Conservation (phyloP, 1,139 yeast genomes). For the Yamadazyma buinensis region DNA sequence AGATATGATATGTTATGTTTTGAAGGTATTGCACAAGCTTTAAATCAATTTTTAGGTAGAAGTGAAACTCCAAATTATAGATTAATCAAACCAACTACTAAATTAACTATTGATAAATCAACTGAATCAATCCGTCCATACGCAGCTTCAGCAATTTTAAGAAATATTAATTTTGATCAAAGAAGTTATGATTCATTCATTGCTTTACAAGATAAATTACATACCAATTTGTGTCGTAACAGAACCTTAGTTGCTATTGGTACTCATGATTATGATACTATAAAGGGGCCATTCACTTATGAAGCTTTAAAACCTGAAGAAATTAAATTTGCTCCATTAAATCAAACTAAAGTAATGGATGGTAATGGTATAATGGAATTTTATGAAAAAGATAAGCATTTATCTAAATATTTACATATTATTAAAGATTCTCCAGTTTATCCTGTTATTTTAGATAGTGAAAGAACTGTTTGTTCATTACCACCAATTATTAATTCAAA, state of each 20-base stretch:
- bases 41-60: conserved; percentile 84
- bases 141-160: conserved; percentile 90
- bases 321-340: conserved; percentile 77
- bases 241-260: conserved; percentile 98
- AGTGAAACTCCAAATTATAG: conserved; percentile 62
- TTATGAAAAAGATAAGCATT: conserved; percentile 85
- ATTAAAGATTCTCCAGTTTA: conserved; percentile 85
- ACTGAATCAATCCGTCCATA: conserved; percentile 79
- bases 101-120: conserved; percentile 71
- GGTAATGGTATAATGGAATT: conserved; percentile 84
- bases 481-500: conserved; percentile 98
- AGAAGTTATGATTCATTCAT: conserved; percentile 92
- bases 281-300: conserved; percentile 83
- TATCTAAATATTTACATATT: conserved; percentile 84
- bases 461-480: conserved; percentile 78
- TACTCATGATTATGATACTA: conserved; percentile 87
- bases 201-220: conserved; percentile 93
- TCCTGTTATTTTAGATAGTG: conserved; percentile 84
- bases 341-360: conserved; percentile 72
- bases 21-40: conserved; percentile 95
- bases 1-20: conserved; percentile 97
- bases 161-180: conserved; percentile 76
- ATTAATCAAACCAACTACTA: conserved; percentile 54
- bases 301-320: conserved; percentile 81
- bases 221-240: conserved; percentile 92